Base-by-base conservation (phyloP, 371 early-diverging fungal genomes). In the Batrachochytrium dendrobatidis region DNA sequence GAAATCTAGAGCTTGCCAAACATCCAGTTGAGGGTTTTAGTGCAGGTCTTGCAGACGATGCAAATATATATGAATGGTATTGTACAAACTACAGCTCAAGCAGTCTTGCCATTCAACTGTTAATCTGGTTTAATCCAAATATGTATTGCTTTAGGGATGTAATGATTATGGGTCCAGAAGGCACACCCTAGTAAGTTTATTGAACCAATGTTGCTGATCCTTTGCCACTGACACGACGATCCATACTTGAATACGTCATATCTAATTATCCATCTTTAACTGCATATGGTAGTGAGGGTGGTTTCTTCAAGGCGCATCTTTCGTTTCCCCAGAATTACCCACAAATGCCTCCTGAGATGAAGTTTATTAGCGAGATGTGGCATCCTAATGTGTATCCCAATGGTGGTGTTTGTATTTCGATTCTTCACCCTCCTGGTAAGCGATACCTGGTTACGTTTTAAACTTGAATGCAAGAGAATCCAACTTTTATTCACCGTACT, bases 321-420 rank as follows among this genome's bases (percentile, higher is more conserved):
- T 69, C 82, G 1, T 95, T 95, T 72, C 94, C 94, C 17, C 67
- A 64, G 54, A 61, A 82, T 28, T 95, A 93, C 68, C 85, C 86
- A 4, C 60, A 86, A 55, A 77, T 83, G 75, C 95, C 95, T 44
- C 97, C 97, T 26, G 83, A 79, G 59, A 82, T 94, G 76, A 75
- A 61, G 58, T 96, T 96, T 73, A 69, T 79, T 5, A 80, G 82
- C 30, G 81, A 87, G 43, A 87, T 96, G 80, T 93, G 76, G 76
- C 88, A 88, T 63, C 88, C 88, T 24, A 88, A 90, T 73, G 89
- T 77, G 76, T 87, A 93, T 69, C 76, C 80, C 25, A 77, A 87
- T 69, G 97, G 95, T 31, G 83, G 82, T 34, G 91, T 96, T 6
- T 94, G 95, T 74, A 91, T 94, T 55, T 86, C 88, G n/a, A 96